Evolutionary conservation across 2,329 filamentous ascomycete species (phyloP).

Genomic region (Ophiosphaerella narmari): DNA sequence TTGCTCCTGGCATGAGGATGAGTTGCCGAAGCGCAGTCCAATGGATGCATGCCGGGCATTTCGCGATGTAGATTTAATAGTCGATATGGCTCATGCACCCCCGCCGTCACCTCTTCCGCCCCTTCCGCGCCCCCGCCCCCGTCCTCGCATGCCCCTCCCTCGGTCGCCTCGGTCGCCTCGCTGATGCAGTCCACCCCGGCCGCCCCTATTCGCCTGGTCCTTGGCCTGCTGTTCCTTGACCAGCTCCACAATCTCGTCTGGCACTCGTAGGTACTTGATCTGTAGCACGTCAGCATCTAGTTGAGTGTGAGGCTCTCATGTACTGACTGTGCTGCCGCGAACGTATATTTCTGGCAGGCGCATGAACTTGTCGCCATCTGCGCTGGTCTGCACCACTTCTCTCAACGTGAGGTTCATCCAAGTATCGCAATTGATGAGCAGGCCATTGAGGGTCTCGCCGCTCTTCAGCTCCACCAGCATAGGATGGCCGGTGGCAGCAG

Average conservation of each 20-base stretch:
- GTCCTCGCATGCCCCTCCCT: conserved; percentile 57
- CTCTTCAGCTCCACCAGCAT: conserved; percentile 98
- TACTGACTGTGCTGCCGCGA: conserved; percentile 89
- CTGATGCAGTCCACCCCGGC: conserved; percentile 66
- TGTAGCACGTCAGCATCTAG: conserved; percentile 46
- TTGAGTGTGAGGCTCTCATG: conserved; percentile 34
- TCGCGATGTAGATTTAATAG: background rate
- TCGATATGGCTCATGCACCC: conserved; percentile 38
- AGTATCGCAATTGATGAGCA: conserved; percentile 94
- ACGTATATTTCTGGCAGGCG: conserved; percentile 93
- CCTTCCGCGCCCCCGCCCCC: conserved; percentile 61
- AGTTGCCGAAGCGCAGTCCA: background rate
- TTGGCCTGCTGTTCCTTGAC: conserved; percentile 90
- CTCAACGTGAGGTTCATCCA: conserved; percentile 99
- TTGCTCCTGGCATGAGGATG: background rate
- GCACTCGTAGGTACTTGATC: conserved; percentile 98
- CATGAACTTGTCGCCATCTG: conserved; percentile 93
- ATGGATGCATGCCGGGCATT: background rate
- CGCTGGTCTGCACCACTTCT: conserved; percentile 94
- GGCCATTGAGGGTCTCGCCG: conserved; percentile 95
- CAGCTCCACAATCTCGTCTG: conserved; percentile 93
- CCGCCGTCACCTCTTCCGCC: conserved; percentile 51
- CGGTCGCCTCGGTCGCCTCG: conserved; percentile 57
- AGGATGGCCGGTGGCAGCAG: conserved; percentile 93
- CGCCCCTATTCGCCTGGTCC: conserved; percentile 63